Percentiles rank a stretch among this genome's conserved stretches.
Conservation (phyloP, 768 basidiomycete genomes). For the Tulasnella sp. region DNA sequence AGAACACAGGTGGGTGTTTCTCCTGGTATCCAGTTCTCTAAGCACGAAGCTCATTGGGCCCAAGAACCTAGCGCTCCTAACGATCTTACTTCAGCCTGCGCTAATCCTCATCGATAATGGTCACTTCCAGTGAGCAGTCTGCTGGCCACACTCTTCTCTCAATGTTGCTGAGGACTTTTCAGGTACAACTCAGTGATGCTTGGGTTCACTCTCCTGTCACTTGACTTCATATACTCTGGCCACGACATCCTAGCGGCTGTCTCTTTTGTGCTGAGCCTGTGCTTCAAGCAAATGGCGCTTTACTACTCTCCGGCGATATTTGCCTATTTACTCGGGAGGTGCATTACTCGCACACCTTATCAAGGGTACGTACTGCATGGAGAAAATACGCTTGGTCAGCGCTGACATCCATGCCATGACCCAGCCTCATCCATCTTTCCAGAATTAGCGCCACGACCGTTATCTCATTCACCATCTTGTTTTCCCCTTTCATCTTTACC, state of each 20-base stretch:
- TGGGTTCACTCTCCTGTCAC: slow-evolving; percentile 57
- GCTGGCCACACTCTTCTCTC: background rate
- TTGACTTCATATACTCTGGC: slow-evolving; percentile 57
- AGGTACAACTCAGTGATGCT: slow-evolving; percentile 87
- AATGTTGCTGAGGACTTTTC: background rate
- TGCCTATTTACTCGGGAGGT: slow-evolving; percentile 80
- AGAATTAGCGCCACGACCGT: slow-evolving; percentile 41
- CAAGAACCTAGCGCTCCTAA: slow-evolving; percentile 55
- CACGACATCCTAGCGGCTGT: slow-evolving; percentile 66
- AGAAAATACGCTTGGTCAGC: slow-evolving; percentile 21
- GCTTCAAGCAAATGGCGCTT: slow-evolving; percentile 93
- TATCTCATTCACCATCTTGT: slow-evolving; percentile 54
- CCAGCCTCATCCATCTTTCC: background rate
- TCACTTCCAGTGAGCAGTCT: slow-evolving; percentile 61
- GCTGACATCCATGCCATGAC: background rate
- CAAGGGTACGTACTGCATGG: background rate
- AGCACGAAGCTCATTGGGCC: slow-evolving; percentile 9
- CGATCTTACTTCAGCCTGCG: slow-evolving; percentile 71
- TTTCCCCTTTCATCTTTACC: slow-evolving; percentile 65
- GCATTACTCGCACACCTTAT: slow-evolving; percentile 33
- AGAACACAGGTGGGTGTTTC: slow-evolving; percentile 55
- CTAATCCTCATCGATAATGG: slow-evolving; percentile 80
- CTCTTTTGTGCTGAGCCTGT: slow-evolving; percentile 71
- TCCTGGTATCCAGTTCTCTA: background rate
- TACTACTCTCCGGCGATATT: slow-evolving; percentile 93